Percentiles rank a stretch among this genome's conserved stretches.
These are phyloP conservation scores for Chaetomiaceae sp. DNA, from an alignment of 2,329 filamentous ascomycete genomes.

Conservation along the genomic window DNA sequence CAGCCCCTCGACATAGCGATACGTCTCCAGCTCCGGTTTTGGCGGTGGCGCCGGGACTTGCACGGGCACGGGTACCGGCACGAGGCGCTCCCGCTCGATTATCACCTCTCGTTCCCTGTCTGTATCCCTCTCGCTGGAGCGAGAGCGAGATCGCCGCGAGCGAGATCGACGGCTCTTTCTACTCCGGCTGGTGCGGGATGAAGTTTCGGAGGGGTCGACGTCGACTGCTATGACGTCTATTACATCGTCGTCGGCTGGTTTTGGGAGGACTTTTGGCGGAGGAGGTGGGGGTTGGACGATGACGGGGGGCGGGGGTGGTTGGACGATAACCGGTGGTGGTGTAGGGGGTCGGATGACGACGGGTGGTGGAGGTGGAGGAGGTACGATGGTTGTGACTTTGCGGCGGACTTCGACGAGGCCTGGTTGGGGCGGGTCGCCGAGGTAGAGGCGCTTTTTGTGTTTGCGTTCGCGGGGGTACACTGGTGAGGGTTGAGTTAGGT, in stretches of 20 bases:
- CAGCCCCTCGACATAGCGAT: conserved; percentile 50
- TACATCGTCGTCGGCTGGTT: conserved; percentile 24
- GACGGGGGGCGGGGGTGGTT: conserved; percentile 21
- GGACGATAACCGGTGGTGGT: conserved; percentile 20
- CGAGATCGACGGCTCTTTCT: conserved; percentile 12
- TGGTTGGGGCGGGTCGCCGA: conserved; percentile 35
- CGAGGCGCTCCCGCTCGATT: conserved; percentile 48
- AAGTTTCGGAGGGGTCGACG: conserved; percentile 34
- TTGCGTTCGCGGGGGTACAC: conserved; percentile 18
- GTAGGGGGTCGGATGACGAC: conserved; percentile 26
- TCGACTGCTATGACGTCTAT: conserved; percentile 43
- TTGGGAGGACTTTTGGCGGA: conserved; percentile 20
- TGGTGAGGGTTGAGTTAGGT: not conserved
- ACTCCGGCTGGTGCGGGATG: conserved; percentile 23
- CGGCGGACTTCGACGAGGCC: conserved; percentile 35
- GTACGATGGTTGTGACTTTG: conserved; percentile 38
- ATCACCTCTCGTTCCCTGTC: conserved; percentile 47
- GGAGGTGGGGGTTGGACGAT: conserved; percentile 19
- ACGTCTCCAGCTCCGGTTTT: conserved; percentile 43
- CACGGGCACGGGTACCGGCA: conserved; percentile 34
- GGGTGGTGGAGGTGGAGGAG: conserved; percentile 26
- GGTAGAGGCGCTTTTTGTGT: conserved; percentile 39
- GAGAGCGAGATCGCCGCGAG: conserved; percentile 3
- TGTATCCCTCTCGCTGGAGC: too few relatives aligned
- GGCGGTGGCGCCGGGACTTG: conserved; percentile 16